Percentiles rank a stretch among this genome's conserved stretches.
phyloP scores from a whole-genome alignment of 306 rosid species.

The Ormosia emarginata region DNA sequence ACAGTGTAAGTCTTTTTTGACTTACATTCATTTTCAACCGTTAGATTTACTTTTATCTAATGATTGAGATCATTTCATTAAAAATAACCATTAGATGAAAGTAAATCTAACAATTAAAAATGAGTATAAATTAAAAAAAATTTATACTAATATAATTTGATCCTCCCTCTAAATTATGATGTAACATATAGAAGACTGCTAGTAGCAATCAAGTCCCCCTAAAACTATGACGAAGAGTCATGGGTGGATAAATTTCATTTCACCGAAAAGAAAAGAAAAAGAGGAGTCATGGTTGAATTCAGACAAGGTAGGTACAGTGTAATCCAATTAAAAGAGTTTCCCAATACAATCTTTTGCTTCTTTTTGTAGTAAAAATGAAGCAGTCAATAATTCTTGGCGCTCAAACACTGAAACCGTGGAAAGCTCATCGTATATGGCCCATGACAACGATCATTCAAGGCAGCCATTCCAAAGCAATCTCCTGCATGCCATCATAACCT shows the following conservation, averaged over 20 bases:
- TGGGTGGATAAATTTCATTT: background rate
- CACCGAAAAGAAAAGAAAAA: background rate
- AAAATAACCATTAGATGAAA: too few relatives aligned
- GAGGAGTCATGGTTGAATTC: background rate
- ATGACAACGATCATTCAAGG: constrained; percentile 43
- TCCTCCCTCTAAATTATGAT: too few relatives aligned
- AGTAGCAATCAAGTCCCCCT: background rate
- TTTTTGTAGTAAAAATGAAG: constrained; percentile 34
- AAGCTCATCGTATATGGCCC: constrained; percentile 42
- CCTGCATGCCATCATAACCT: constrained; percentile 4
- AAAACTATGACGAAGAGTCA: background rate
- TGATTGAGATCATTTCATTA: too few relatives aligned
- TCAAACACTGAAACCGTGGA: constrained; percentile 42
- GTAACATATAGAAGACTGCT: background rate
- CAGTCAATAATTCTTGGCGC: constrained; percentile 27
- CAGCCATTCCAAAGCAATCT: constrained; percentile 31
- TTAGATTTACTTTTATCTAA: too few relatives aligned
- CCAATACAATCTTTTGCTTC: constrained; percentile 43
- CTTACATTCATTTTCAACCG: too few relatives aligned
- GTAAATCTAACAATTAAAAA: too few relatives aligned
- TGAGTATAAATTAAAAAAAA: too few relatives aligned
- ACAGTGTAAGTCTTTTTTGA: too few relatives aligned
- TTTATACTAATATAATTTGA: too few relatives aligned
- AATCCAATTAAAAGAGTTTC: constrained; percentile 24
- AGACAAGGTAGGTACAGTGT: constrained; percentile 1